Conservation (phyloP, 139 green algal species). For the Picochlorum sp. region DNA sequence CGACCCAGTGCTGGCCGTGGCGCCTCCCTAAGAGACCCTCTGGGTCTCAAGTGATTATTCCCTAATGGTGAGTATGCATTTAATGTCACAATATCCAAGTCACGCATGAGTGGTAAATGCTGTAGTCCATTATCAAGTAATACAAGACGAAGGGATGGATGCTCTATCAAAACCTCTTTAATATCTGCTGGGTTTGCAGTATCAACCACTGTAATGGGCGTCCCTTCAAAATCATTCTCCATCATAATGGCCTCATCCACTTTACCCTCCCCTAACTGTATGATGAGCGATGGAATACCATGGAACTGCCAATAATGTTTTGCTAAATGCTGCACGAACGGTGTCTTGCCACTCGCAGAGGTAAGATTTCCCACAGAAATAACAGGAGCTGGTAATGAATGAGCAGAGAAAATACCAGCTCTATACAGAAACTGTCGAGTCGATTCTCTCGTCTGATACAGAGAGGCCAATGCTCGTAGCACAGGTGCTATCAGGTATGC, state of each 20-base stretch:
- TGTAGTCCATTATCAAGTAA: constrained; percentile 32
- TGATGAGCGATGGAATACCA: constrained; percentile 18
- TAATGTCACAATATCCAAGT: constrained; percentile 31
- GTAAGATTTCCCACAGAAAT: constrained; percentile 27
- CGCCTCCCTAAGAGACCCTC: constrained; percentile 26
- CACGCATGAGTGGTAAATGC: constrained; percentile 22
- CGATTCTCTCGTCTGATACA: constrained; percentile 10
- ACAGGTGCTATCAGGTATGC: constrained; percentile 24
- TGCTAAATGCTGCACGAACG: constrained; percentile 28
- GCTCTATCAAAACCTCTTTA: constrained; percentile 9
- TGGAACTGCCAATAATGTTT: constrained; percentile 19
- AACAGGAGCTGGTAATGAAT: constrained; percentile 20
- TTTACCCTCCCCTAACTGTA: constrained; percentile 25
- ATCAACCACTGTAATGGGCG: constrained; percentile 8
- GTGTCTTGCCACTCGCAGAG: constrained; percentile 28
- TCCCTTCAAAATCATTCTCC: constrained; percentile 16
- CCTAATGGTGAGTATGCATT: constrained; percentile 26
- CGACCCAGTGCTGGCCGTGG: constrained; percentile 18
- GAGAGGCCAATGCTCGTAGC: constrained; percentile 5
- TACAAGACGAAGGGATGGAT: constrained; percentile 16
- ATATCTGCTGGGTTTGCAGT: not conserved
- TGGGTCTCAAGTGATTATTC: constrained; percentile 29
- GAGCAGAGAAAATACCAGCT: constrained; percentile 17
- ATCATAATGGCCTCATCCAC: constrained; percentile 28
- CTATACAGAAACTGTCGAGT: constrained; percentile 23